Evolutionary conservation across 1,284 basidiomycete genomes (phyloP).

Genomic region (Moesziomyces sp.): DNA sequence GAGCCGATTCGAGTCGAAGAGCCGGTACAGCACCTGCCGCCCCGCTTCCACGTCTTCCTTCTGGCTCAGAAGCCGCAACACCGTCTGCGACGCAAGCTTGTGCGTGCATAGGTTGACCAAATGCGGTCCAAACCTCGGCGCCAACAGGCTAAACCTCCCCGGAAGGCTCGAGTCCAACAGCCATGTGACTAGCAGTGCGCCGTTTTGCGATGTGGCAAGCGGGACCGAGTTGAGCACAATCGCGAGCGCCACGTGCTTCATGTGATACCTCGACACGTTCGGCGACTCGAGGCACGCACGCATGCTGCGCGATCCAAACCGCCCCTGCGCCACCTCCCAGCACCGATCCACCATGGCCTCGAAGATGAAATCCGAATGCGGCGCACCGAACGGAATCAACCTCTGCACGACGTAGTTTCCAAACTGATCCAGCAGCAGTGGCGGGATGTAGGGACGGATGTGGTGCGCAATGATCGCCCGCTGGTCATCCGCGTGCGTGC

Average conservation of each 20-base stretch:
- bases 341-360: constrained; percentile 97
- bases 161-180: constrained; percentile 91
- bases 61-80: constrained; percentile 75
- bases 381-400: constrained; percentile 88
- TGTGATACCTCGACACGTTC: constrained; percentile 72
- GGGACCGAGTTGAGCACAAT: constrained; percentile 97
- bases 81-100: constrained; percentile 93
- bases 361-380: constrained; percentile 92
- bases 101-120: constrained; percentile 96
- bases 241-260: constrained; percentile 90
- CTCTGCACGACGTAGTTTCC: constrained; percentile 99
- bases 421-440: constrained; percentile 92
- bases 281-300: constrained; percentile 93
- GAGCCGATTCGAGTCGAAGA: constrained; percentile 75
- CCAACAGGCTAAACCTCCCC: constrained; percentile 89
- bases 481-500: constrained; percentile 85
- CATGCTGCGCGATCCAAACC: constrained; percentile 97
- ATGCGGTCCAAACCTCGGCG: constrained; percentile 94
- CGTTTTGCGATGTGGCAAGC: constrained; percentile 96
- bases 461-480: constrained; percentile 84
- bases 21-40: constrained; percentile 59
- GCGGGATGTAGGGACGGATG: constrained; percentile 88
- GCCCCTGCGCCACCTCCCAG: constrained; percentile 96
- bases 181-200: constrained; percentile 94
- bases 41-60: constrained; percentile 64